Conservation (phyloP, 192 early-diverging fungal species). For the Backusella liffmaniae region DNA sequence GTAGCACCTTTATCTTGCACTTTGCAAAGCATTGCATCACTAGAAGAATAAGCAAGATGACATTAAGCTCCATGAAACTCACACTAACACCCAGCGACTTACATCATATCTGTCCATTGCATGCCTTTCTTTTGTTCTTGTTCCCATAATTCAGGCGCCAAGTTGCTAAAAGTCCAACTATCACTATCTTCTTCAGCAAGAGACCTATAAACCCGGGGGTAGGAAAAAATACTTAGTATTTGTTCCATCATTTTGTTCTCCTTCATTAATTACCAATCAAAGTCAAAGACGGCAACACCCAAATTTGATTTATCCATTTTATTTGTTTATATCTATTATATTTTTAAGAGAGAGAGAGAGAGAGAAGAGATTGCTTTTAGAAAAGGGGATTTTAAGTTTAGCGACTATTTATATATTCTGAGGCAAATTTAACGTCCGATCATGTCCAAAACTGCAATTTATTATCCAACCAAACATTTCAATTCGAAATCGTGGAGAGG, state of each 20-base stretch:
- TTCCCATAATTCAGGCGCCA: slow-evolving; percentile 36
- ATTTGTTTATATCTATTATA: not conserved
- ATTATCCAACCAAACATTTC: not conserved
- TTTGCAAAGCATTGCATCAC: slow-evolving; percentile 29
- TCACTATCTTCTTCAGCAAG: slow-evolving; percentile 64
- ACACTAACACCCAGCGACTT: not conserved
- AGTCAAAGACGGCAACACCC: slow-evolving; percentile 60
- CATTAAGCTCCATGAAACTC: not conserved
- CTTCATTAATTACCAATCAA: slow-evolving; percentile 54
- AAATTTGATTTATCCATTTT: not conserved
- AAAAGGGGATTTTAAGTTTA: not conserved
- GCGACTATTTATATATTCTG: not conserved
- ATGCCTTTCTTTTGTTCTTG: slow-evolving; percentile 24
- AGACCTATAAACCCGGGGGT: slow-evolving; percentile 36
- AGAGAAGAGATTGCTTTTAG: not conserved
- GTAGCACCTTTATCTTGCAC: slow-evolving; percentile 43
- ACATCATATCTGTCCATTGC: slow-evolving; percentile 69
- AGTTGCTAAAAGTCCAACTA: slow-evolving; percentile 39
- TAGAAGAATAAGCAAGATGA: not conserved
- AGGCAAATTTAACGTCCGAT: not conserved
- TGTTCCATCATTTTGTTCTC: too few species aligned
- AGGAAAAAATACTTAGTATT: not conserved
- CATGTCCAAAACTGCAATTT: not conserved
- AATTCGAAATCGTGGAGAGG: not conserved
- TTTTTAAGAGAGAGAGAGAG: not conserved